Conservation (phyloP, 106 monocot species). For the Dendrobium officinale region DNA sequence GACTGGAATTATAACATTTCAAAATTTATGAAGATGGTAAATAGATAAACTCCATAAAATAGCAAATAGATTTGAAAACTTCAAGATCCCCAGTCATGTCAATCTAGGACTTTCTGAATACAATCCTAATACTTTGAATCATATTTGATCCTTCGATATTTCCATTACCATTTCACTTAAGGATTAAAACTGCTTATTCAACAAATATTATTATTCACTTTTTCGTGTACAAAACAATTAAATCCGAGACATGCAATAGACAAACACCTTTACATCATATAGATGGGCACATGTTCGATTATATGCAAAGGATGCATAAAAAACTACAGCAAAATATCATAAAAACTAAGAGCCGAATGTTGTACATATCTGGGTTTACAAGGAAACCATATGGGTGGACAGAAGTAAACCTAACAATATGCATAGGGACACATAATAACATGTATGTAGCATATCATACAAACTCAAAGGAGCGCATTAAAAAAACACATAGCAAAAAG, state of each 20-base stretch:
- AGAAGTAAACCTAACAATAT: not conserved
- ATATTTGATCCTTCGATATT: not conserved
- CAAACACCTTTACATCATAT: not conserved
- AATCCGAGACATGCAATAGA: not conserved
- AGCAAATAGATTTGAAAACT: not conserved
- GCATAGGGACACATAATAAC: not conserved
- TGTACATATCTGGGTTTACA: not conserved
- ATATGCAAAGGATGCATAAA: not conserved
- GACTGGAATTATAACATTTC: not conserved
- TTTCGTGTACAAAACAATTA: not conserved
- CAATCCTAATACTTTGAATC: not conserved
- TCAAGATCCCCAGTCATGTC: not conserved
- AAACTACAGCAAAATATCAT: not conserved
- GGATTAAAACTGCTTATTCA: not conserved
- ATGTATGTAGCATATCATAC: not conserved
- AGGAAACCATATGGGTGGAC: not conserved
- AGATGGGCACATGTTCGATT: not conserved
- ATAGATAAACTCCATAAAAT: not conserved
- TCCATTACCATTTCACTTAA: not conserved
- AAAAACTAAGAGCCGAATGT: not conserved
- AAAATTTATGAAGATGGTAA: not conserved
- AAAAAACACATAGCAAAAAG: too few species aligned
- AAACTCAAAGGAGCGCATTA: too few species aligned
- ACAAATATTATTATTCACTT: not conserved
- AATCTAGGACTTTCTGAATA: not conserved